phyloP scores from a whole-genome alignment of 2,329 filamentous ascomycete genomes.

The Orbilia oligospora region DNA sequence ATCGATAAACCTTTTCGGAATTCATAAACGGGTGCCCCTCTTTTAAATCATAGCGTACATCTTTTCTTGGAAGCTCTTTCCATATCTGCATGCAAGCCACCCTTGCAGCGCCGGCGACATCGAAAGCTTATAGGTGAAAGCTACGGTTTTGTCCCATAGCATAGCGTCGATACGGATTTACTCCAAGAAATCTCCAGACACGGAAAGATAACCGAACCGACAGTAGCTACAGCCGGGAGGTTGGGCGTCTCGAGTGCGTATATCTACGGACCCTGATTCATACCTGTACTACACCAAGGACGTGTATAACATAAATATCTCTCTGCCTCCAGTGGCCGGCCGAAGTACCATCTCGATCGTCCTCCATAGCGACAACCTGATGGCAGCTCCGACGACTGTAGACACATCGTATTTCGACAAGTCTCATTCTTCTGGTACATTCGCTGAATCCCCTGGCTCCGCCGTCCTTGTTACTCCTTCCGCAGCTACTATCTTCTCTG shows the following conservation, averaged over 20 bases:
- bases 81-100: conserved; percentile 57
- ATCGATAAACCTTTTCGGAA: conserved; percentile 52
- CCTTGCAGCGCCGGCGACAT: conserved; percentile 40
- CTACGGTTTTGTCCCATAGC: conserved; percentile 1
- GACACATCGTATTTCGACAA: conserved; percentile 56
- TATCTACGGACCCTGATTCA: conserved; percentile 34
- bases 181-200: conserved; percentile 34
- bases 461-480: conserved; percentile 49
- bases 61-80: conserved; percentile 51
- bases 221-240: conserved; percentile 51
- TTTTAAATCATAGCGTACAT: conserved; percentile 29
- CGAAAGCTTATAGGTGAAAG: background rate
- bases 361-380: conserved; percentile 42
- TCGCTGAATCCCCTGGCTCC: conserved; percentile 50
- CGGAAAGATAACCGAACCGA: conserved; percentile 52
- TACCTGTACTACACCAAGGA: background rate
- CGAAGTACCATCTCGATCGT: conserved; percentile 54
- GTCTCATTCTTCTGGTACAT: conserved; percentile 26
- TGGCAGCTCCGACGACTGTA: conserved; percentile 46
- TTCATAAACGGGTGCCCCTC: conserved; percentile 45
- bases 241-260: conserved; percentile 34
- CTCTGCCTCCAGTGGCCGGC: conserved; percentile 48
- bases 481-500: conserved; percentile 39
- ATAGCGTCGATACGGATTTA: background rate
- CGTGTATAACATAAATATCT: conserved; percentile 51